Base-by-base conservation (phyloP, 768 basidiomycete genomes). In the Auricularia sp. region DNA sequence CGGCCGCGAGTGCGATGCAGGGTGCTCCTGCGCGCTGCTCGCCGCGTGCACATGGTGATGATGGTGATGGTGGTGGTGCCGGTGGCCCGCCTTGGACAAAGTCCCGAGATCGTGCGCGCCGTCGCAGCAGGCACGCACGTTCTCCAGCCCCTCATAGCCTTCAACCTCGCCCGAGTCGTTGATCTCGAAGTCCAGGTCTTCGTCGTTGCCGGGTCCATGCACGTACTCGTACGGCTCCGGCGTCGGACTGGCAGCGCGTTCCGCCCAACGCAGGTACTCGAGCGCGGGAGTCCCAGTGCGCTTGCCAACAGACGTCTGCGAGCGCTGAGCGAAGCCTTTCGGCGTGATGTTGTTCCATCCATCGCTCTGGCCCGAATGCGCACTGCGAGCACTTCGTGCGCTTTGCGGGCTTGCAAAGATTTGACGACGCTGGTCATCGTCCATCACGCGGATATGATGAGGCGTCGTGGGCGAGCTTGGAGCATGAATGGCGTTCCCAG, bases 141-240 rank as follows among this genome's bases (percentile, higher is more conserved):
- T 98, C 78, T 98, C 95, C 64, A 98, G 75, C 0, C 94, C 94
- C 71, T 98, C 95, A 72, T 85, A 98, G 3, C 85, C 92, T 37
- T 86, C 86, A 68, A 92, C 90, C 13, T 83, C 73, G 24, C 80
- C 80, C 21, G 86, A 88, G 21, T 85, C 90, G 69, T 94, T 87
- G 37, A 94, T 77, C 76, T 95, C 92, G 71, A 95, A 91, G 70
- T 91, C 90, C 1, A 90, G 77, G 24, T 87, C 90, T 2, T 85
- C 85, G 0, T 84, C 82, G 13, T 86, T 83, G 39, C 65, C 36
- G 24, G 75, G 71, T 13, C 72, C 74, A 62, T 69, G 68, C 68
- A 71, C 70, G 65, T 71, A 64, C 65, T 74, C 73, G 71, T 75
- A 72, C 58, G 74, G 73, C 21, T 67, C 67, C 69, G 80, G 83